A percentile compares a stretch with the other conserved stretches of the same genome.
Conservation (phyloP, 495 filamentous ascomycete genomes). For the Talaromyces stipitatus region DNA sequence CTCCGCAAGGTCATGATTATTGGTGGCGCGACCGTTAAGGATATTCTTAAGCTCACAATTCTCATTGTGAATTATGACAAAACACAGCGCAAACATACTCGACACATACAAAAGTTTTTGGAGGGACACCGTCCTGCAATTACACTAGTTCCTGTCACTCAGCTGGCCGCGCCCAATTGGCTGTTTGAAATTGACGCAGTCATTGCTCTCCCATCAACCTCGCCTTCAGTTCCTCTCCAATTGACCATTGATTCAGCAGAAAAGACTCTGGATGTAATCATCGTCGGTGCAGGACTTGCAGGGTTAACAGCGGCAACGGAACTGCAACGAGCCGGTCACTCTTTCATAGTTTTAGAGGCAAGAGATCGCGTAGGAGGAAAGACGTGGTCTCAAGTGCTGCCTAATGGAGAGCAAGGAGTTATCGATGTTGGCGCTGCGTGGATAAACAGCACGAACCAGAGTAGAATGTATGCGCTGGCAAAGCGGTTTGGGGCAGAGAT, state of each 20-base stretch:
- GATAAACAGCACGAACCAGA: constrained; percentile 46
- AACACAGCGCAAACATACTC: constrained; percentile 13
- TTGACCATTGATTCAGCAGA: neutral
- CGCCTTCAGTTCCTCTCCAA: neutral
- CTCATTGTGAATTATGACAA: constrained; percentile 28
- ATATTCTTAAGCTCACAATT: constrained; percentile 25
- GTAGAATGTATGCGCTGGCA: constrained; percentile 25
- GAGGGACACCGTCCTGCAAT: neutral
- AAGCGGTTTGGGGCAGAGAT: constrained; percentile 28
- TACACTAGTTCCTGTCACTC: constrained; percentile 9
- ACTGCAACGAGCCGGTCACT: constrained; percentile 31
- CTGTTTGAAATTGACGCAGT: constrained; percentile 31
- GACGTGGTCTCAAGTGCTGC: constrained; percentile 16
- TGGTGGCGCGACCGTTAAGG: constrained; percentile 7
- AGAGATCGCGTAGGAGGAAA: constrained; percentile 46
- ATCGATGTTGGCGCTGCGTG: constrained; percentile 44
- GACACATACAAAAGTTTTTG: constrained; percentile 19
- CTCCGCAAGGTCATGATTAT: constrained; percentile 6
- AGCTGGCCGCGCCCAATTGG: constrained; percentile 20
- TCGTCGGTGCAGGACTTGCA: constrained; percentile 45
- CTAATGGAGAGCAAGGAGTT: constrained; percentile 13
- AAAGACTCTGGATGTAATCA: constrained; percentile 26
- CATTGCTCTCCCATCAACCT: constrained; percentile 12
- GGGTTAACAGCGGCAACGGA: constrained; percentile 40
- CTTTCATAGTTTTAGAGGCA: constrained; percentile 39